Conservation (phyloP, 768 basidiomycete genomes). For the Mycena epipterygia region DNA sequence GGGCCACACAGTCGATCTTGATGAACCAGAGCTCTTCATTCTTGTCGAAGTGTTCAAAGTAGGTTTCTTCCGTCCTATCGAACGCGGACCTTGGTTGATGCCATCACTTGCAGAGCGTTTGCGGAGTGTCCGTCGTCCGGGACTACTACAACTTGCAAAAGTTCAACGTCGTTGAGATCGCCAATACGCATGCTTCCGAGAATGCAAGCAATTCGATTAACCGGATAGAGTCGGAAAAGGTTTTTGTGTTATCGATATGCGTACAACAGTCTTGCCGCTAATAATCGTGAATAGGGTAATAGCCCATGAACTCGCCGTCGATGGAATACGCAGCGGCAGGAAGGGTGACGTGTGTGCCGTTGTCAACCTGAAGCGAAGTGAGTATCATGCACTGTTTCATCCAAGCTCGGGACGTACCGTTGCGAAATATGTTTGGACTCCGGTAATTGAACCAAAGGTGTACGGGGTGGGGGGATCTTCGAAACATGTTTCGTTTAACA, state of each 20-base stretch:
- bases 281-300: not conserved
- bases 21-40: slow-evolving; percentile 78
- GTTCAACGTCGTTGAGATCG: slow-evolving; percentile 85
- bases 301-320: not conserved
- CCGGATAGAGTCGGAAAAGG: slow-evolving; percentile 15
- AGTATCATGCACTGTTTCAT: too few relatives aligned
- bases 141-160: slow-evolving; percentile 81
- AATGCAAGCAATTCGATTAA: not conserved
- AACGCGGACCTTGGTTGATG: slow-evolving; percentile 1
- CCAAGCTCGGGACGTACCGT: too few relatives aligned
- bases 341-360: not conserved
- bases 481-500: too few relatives aligned
- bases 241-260: not conserved
- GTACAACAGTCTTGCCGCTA: not conserved
- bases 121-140: slow-evolving; percentile 80
- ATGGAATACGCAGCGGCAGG: not conserved
- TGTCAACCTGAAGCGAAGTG: too few relatives aligned
- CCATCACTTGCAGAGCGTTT: slow-evolving; percentile 67
- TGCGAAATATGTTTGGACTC: too few relatives aligned
- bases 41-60: slow-evolving; percentile 91
- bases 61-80: slow-evolving; percentile 29
- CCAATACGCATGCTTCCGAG: slow-evolving; percentile 47
- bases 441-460: too few relatives aligned
- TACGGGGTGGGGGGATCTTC: too few relatives aligned
- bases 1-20: slow-evolving; percentile 76